Conservation (phyloP, 2,329 filamentous ascomycete species). For the Sclerotinia sclerotiorum region DNA sequence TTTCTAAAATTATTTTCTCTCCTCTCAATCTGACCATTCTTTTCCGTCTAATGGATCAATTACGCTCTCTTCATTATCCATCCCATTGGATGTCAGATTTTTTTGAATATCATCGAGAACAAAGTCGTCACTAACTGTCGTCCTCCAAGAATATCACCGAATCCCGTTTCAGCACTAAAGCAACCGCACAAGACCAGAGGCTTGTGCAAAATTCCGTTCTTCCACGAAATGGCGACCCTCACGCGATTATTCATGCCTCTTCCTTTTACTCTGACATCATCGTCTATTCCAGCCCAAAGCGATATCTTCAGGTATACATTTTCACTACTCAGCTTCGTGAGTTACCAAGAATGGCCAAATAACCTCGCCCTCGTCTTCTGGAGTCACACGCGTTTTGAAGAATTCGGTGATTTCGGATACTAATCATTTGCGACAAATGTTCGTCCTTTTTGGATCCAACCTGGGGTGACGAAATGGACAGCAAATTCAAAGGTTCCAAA, state of each 20-base stretch:
- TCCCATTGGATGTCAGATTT: conserved; percentile 28
- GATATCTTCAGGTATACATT: conserved; percentile 10
- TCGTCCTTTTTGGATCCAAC: conserved; percentile 6
- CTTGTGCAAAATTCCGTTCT: conserved; percentile 26
- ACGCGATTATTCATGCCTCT: conserved; percentile 25
- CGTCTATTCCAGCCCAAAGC: neutral
- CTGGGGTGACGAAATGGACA: conserved; percentile 17
- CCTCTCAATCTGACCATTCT: conserved; percentile 24
- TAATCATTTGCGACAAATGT: neutral
- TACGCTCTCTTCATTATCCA: conserved; percentile 26
- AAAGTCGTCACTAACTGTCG: conserved; percentile 25
- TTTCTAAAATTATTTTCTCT: conserved; percentile 14
- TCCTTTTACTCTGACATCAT: conserved; percentile 13
- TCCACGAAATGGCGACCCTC: conserved; percentile 23
- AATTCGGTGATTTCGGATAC: neutral
- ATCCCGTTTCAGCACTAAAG: neutral
- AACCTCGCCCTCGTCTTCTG: conserved; percentile 11
- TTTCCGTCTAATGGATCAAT: conserved; percentile 25
- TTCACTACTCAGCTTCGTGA: neutral
- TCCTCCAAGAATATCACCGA: conserved; percentile 21
- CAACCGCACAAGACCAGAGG: conserved; percentile 11
- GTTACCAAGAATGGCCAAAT: neutral
- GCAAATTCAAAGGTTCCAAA: neutral
- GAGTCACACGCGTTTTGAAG: neutral
- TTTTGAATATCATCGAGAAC: conserved; percentile 27